Evolutionary conservation across 2,329 filamentous ascomycete species (phyloP).

Genomic region (Colletotrichum musicola): DNA sequence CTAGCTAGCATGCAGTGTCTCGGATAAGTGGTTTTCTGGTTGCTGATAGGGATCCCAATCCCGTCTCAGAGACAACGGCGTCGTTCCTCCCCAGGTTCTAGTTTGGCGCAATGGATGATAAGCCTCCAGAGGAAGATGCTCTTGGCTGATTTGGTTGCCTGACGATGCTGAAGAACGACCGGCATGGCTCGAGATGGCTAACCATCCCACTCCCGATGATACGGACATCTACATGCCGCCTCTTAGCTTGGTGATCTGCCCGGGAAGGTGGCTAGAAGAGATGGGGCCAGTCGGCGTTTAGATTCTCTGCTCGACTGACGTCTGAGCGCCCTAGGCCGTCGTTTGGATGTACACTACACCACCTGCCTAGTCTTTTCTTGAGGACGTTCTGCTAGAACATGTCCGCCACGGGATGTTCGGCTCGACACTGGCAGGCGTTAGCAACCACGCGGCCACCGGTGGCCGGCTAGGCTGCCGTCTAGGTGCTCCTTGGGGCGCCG

Average conservation of each 20-base stretch:
- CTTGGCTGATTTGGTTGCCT: background rate
- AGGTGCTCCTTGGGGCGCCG: background rate
- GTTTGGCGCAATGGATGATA: background rate
- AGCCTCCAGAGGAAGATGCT: background rate
- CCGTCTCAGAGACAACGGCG: background rate
- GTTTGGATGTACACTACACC: background rate
- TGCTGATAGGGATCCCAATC: background rate
- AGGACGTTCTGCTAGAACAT: background rate
- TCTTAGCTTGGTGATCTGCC: background rate
- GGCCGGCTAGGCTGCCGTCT: background rate
- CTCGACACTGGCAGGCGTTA: background rate
- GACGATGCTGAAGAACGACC: background rate
- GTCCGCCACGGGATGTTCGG: background rate
- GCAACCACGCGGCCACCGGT: too few relatives aligned
- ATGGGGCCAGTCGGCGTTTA: background rate
- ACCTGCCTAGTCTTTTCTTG: background rate
- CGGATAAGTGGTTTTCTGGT: background rate
- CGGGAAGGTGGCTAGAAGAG: conserved; percentile 13
- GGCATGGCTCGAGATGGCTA: background rate
- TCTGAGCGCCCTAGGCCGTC: conserved; percentile 3
- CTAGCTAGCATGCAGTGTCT: conserved; percentile 20
- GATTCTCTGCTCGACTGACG: conserved; percentile 7
- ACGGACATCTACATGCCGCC: background rate
- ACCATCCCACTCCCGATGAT: background rate
- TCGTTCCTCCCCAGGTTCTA: background rate